phyloP scores from a whole-genome alignment of 345 rosid species.

The Eutrema japonicum region DNA sequence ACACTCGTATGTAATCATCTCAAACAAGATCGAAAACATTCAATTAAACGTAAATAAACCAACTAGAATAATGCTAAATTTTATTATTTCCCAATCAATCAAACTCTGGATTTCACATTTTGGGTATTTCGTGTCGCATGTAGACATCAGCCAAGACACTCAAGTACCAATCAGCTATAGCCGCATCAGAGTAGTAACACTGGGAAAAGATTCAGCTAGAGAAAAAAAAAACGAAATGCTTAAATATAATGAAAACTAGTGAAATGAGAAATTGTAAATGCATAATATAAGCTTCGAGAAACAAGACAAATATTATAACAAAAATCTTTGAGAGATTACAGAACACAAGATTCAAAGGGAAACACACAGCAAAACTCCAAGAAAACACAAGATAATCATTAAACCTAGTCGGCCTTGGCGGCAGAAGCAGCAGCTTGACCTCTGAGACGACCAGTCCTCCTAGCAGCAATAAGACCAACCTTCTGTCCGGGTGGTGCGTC shows the following conservation, averaged over 20 bases:
- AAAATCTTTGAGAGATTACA: constrained; percentile 19
- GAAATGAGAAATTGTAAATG: not conserved
- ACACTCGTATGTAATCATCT: too few relatives aligned
- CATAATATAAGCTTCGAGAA: not conserved
- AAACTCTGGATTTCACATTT: too few relatives aligned
- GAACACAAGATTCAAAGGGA: constrained; percentile 26
- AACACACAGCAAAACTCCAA: constrained; percentile 21
- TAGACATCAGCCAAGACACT: too few relatives aligned
- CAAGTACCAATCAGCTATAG: too few relatives aligned
- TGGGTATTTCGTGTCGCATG: too few relatives aligned
- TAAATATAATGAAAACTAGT: not conserved
- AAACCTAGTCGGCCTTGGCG: constrained; percentile 64
- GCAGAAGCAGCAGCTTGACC: constrained; percentile 82
- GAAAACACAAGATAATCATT: not conserved
- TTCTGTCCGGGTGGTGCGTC: constrained; percentile 79
- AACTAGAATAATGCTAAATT: too few relatives aligned
- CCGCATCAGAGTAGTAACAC: too few relatives aligned
- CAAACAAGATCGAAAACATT: too few relatives aligned
- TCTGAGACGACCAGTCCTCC: constrained; percentile 79
- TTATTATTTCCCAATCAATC: too few relatives aligned
- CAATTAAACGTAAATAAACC: too few relatives aligned
- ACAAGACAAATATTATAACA: not conserved
- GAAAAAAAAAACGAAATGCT: not conserved
- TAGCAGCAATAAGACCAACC: constrained; percentile 80
- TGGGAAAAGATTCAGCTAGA: too few relatives aligned